These are phyloP conservation scores for Cryptococcus jaspeensis DNA, from an alignment of 1,284 basidiomycete genomes.

Conservation along the genomic window DNA sequence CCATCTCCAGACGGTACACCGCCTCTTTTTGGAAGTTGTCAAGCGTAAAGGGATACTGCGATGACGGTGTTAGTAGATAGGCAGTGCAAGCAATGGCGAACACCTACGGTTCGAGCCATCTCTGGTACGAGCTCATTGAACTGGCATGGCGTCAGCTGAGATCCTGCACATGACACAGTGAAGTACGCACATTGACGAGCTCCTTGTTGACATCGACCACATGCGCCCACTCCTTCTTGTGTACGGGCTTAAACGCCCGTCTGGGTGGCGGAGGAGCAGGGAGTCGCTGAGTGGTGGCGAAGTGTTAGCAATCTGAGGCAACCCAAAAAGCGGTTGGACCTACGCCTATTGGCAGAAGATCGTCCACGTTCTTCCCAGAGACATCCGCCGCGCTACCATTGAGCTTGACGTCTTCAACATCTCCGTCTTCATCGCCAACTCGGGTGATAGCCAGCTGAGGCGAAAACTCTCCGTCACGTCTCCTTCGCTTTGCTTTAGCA, in stretches of 20 bases:
- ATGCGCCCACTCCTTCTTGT: conserved; percentile 97
- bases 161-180: background rate
- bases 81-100: background rate
- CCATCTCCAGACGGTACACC: conserved; percentile 95
- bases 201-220: conserved; percentile 90
- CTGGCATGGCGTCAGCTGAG: conserved; percentile 18
- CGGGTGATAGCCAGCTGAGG: conserved; percentile 38
- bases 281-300: conserved; percentile 35
- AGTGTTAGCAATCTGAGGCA: conserved; percentile 8
- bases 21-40: conserved; percentile 97
- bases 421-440: conserved; percentile 33
- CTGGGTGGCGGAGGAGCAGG: conserved; percentile 46
- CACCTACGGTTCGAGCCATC: conserved; percentile 46
- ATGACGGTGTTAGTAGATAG: conserved; percentile 1
- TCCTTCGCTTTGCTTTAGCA: conserved; percentile 39
- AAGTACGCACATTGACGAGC: conserved; percentile 63
- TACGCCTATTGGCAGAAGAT: conserved; percentile 76
- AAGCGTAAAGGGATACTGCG: conserved; percentile 76
- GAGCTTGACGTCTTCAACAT: conserved; percentile 13
- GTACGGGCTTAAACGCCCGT: conserved; percentile 48
- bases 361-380: conserved; percentile 65
- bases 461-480: conserved; percentile 33
- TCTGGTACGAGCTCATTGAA: conserved; percentile 53
- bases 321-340: conserved; percentile 27
- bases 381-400: conserved; percentile 17